Evolutionary conservation across 1,139 yeast genomes (phyloP).

Genomic region (Lodderomyces pseudojiufengensis): DNA sequence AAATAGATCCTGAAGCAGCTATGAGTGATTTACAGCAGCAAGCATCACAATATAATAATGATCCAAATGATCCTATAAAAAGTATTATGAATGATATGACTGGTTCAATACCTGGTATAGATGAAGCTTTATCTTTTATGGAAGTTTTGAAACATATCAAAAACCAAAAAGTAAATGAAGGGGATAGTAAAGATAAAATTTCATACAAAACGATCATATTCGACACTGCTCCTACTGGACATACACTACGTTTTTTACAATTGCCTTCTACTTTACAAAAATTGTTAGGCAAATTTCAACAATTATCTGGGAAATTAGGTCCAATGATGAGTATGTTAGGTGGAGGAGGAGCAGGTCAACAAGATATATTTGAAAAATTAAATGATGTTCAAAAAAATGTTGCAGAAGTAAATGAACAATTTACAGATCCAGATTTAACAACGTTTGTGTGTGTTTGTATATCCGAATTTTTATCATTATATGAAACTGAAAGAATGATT

Average conservation of each 20-base stretch:
- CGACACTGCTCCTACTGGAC: conserved; percentile 99
- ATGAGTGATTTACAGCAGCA: conserved; percentile 81
- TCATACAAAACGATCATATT: conserved; percentile 83
- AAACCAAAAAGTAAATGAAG: conserved; percentile 49
- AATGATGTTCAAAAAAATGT: conserved; percentile 82
- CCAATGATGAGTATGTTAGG: conserved; percentile 82
- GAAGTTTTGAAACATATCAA: conserved; percentile 96
- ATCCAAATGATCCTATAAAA: conserved; percentile 57
- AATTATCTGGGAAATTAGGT: conserved; percentile 81
- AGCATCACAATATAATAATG: conserved; percentile 52
- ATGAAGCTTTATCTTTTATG: conserved; percentile 95
- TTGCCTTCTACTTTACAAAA: conserved; percentile 89
- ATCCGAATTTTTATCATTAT: conserved; percentile 89
- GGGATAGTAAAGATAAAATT: conserved; percentile 22
- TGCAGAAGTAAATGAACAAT: conserved; percentile 85
- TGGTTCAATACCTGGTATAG: conserved; percentile 95
- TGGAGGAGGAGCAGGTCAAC: conserved; percentile 68
- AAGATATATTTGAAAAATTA: conserved; percentile 78
- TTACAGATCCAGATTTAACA: conserved; percentile 92
- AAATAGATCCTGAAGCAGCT: conserved; percentile 94
- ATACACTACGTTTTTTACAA: conserved; percentile 89
- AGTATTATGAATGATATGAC: conserved; percentile 88
- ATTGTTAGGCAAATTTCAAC: conserved; percentile 80
- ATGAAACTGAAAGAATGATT: conserved; percentile 95
- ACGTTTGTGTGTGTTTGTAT: conserved; percentile 97